Evolutionary conservation across 106 monocot genomes (phyloP).

Genomic region (Gastrodia elata): DNA sequence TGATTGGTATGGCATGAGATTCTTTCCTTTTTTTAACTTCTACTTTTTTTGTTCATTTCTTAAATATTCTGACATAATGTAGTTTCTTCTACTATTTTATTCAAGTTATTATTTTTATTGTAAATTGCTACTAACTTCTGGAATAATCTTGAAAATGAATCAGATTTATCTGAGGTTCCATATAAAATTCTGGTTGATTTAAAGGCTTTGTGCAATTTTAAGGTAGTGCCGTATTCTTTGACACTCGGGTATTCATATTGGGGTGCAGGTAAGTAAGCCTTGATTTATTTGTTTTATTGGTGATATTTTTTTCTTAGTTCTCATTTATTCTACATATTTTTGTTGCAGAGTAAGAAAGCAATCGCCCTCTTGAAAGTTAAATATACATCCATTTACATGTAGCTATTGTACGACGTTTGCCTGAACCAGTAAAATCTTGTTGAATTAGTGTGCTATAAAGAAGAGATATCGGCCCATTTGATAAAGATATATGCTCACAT

Average conservation of each 20-base stretch:
- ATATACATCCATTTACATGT: neutral
- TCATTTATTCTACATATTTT: neutral
- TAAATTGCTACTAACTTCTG: neutral
- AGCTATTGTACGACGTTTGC: neutral
- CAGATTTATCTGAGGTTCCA: conserved; percentile 75
- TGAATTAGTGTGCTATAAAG: neutral
- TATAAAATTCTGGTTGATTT: conserved; percentile 32
- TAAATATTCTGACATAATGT: neutral
- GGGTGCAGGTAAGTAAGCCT: conserved; percentile 69
- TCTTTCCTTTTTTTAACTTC: neutral
- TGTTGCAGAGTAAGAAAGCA: neutral
- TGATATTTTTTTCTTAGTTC: neutral
- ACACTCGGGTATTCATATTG: conserved; percentile 93
- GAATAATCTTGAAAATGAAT: conserved; percentile 11
- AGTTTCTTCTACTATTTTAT: neutral
- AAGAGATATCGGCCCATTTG: neutral
- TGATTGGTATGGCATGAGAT: no score
- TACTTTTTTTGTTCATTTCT: neutral
- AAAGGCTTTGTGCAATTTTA: conserved; percentile 50
- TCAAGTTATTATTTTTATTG: neutral
- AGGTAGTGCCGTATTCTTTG: conserved; percentile 61
- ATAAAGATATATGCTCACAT: neutral
- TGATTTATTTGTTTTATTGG: neutral
- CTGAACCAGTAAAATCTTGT: neutral
- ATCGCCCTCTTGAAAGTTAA: neutral